Base-by-base conservation (phyloP, 2,329 filamentous ascomycete genomes). In the Sarocladium kiliense region DNA sequence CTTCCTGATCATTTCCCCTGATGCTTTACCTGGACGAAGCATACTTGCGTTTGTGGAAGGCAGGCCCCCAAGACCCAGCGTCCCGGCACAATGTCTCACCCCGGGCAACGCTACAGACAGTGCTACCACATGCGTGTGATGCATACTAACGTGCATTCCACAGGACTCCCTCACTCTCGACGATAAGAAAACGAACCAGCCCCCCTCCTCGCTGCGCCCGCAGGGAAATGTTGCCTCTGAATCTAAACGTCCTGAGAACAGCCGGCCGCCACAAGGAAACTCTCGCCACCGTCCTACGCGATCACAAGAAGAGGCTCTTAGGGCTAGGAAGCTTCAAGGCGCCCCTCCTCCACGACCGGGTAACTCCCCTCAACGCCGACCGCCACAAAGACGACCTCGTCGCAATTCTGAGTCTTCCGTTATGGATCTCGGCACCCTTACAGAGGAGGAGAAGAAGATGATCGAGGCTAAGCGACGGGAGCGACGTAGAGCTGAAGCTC, bases 331-430 rank as follows among this genome's bases (percentile, higher is more conserved):
- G 51, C 61, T 63, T 57, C 71, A 66, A 53, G 66, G 65, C 10
- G 65, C 54, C 57, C 42, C 64, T 57, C 65, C 68, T 61, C 62
- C 68, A 63, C 63, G 65, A 32, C 61, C 61, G 59, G 62, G 70
- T 58, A 61, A 60, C 59, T 77, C 73, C 54, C 70, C 73, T n/a
- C 68, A 71, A 42, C 71, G 70, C 55, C 68, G 67, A 49, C 60
- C 68, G 7, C 44, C 44, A 21, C 73, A 76, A 45, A 72, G 78
- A 56, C 80, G 85, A 19, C 78, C 80, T 18, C 82, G 88, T 62
- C 83, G 89, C 62, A 91, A 92, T 68, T 93, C 89, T 2, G 89
- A 93, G 56, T 90, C 88, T 0, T 93, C 89, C 1, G 74, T 89
- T 45, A 74, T 86, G 64, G 85, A 83, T 26, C 66, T 73, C 63